Percentiles rank a stretch among this genome's conserved stretches.
Conservation (phyloP, 1,139 yeast species). For the Kluyveromyces marxianus region DNA sequence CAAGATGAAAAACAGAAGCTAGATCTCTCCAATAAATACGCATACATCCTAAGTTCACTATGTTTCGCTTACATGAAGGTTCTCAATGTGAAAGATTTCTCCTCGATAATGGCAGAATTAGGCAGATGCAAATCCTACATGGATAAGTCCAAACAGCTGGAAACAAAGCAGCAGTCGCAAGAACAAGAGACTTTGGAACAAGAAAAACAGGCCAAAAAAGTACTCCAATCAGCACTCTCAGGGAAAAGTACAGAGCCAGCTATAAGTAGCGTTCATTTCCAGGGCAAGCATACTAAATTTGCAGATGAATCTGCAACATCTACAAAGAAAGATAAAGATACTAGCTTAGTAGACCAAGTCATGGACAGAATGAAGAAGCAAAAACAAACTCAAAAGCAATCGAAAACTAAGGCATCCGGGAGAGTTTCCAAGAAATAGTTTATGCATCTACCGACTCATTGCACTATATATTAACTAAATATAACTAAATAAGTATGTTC, state of each 20-base stretch:
- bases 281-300: conserved; percentile 55
- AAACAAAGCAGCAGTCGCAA: conserved; percentile 21
- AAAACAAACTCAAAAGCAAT: conserved; percentile 4
- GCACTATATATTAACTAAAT: neutral
- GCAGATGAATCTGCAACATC: conserved; percentile 21
- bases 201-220: conserved; percentile 14
- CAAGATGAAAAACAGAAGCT: conserved; percentile 20
- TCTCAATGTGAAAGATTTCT: conserved; percentile 19
- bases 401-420: neutral
- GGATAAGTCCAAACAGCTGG: conserved; percentile 48
- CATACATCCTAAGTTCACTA: conserved; percentile 26
- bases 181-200: conserved; percentile 8
- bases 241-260: conserved; percentile 40
- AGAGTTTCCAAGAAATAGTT: neutral
- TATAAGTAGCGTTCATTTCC: conserved; percentile 49
- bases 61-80: conserved; percentile 28
- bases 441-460: neutral
- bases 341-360: conserved; percentile 1
- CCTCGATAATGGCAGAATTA: conserved; percentile 61
- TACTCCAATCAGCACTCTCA: conserved; percentile 12
- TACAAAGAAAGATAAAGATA: neutral
- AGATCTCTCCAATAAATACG: conserved; percentile 21
- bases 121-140: conserved; percentile 62
- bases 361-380: conserved; percentile 3
- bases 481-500: no score